Evolutionary conservation across 2,329 filamentous ascomycete species (phyloP).

Genomic region (Colletotrichum sp.): DNA sequence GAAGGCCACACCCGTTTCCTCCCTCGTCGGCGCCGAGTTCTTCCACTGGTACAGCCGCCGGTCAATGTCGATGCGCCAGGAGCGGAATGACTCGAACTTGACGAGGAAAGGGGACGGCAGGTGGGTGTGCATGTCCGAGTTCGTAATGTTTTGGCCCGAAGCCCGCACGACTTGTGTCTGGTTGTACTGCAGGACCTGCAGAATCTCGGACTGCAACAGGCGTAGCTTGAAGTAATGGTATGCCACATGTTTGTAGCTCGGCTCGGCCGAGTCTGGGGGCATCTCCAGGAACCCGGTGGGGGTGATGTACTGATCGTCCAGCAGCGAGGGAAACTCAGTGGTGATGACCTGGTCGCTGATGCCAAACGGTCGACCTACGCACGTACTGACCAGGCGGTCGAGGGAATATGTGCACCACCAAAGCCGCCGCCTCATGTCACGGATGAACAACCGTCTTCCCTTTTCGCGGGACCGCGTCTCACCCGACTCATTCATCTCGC

Average conservation of each 20-base stretch:
- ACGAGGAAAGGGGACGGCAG: constrained; percentile 86
- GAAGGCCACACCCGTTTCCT: constrained; percentile 86
- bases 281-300: constrained; percentile 73
- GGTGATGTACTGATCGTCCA: constrained; percentile 90
- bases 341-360: constrained; percentile 97
- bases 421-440: constrained; percentile 83
- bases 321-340: constrained; percentile 87
- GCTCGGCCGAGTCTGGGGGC: constrained; percentile 57
- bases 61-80: constrained; percentile 90
- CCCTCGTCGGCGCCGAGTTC: constrained; percentile 75
- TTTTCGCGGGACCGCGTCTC: constrained; percentile 48
- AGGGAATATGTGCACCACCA: constrained; percentile 99
- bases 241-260: constrained; percentile 89
- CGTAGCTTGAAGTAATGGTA: constrained; percentile 92
- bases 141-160: constrained; percentile 66
- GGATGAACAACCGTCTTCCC: constrained; percentile 79
- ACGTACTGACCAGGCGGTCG: constrained; percentile 92
- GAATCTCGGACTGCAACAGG: constrained; percentile 89
- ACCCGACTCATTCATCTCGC: constrained; percentile 24
- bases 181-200: constrained; percentile 92
- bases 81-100: constrained; percentile 83
- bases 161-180: constrained; percentile 81
- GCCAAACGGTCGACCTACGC: constrained; percentile 90
- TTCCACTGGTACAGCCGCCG: constrained; percentile 86
- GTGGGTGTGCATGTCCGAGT: constrained; percentile 78